Evolutionary conservation across 768 basidiomycete genomes (phyloP).

Genomic region (Roridomyces roridus): DNA sequence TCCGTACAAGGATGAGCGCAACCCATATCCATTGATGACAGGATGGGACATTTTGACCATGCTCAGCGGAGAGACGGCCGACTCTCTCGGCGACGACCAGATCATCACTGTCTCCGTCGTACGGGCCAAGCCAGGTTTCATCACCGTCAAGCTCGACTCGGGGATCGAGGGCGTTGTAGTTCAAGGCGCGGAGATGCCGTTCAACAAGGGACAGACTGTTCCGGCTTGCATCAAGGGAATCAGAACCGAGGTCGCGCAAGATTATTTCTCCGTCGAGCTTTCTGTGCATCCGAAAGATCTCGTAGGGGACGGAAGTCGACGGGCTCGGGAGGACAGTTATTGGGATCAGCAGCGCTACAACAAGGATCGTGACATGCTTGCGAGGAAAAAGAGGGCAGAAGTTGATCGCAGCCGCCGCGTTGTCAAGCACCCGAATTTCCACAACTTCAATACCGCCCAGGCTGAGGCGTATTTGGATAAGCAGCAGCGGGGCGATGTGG

Average conservation of each 20-base stretch:
- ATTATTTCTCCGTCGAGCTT: constrained; percentile 73
- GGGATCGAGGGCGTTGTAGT: constrained; percentile 87
- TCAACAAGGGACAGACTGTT: constrained; percentile 81
- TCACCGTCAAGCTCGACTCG: constrained; percentile 85
- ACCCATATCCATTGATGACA: constrained; percentile 63
- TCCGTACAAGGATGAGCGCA: constrained; percentile 81
- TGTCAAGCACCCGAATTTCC: constrained; percentile 98
- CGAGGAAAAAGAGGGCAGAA: constrained; percentile 85
- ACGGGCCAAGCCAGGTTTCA: constrained; percentile 56
- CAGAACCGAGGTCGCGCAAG: constrained; percentile 63
- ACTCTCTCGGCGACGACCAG: constrained; percentile 78
- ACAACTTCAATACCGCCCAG: constrained; percentile 88
- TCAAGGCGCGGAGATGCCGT: constrained; percentile 59
- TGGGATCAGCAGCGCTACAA: constrained; percentile 73
- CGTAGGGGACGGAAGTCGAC: constrained; percentile 67
- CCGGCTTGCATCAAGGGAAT: constrained; percentile 80
- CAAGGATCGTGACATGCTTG: constrained; percentile 73
- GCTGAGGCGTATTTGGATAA: constrained; percentile 90
- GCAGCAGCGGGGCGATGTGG: constrained; percentile 94
- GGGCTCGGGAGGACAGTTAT: constrained; percentile 59
- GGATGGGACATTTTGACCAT: constrained; percentile 90
- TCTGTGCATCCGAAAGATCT: constrained; percentile 73
- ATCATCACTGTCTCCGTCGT: constrained; percentile 79
- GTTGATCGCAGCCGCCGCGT: constrained; percentile 81
- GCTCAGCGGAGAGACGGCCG: constrained; percentile 90